Conservation (phyloP, 179 eudicot species). For the Patellifolia procumbens region DNA sequence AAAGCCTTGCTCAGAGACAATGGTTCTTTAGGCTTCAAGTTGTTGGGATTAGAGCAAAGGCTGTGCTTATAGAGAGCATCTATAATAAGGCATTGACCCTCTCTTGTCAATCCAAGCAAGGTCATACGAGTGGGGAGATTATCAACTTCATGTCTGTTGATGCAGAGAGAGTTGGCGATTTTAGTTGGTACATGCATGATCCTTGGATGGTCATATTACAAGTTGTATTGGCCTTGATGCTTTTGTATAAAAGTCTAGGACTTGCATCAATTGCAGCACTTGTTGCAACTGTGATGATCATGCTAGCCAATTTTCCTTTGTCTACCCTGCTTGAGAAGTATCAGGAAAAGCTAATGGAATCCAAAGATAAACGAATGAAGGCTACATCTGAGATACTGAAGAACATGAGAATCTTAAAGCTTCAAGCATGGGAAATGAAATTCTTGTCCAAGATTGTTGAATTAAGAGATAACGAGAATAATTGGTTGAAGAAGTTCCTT, state of each 20-base stretch:
- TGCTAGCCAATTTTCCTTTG: constrained; percentile 65
- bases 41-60: constrained; percentile 50
- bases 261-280: constrained; percentile 68
- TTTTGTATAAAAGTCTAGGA: constrained; percentile 68
- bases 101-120: constrained; percentile 64
- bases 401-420: constrained; percentile 85
- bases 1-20: constrained; percentile 63
- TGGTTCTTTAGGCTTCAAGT: constrained; percentile 58
- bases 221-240: constrained; percentile 54
- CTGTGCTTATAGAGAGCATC: constrained; percentile 52
- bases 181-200: constrained; percentile 73
- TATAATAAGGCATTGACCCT: constrained; percentile 61
- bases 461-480: constrained; percentile 50
- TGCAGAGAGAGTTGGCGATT: constrained; percentile 71
- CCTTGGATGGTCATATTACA: constrained; percentile 67
- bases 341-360: constrained; percentile 62
- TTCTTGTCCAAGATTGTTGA: constrained; percentile 66
- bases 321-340: constrained; percentile 55
- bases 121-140: constrained; percentile 77
- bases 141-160: constrained; percentile 82
- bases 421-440: constrained; percentile 91
- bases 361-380: constrained; percentile 81
- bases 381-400: constrained; percentile 74
- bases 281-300: constrained; percentile 49
- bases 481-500: constrained; percentile 62